Conservation (phyloP, 2,329 filamentous ascomycete genomes). For the Neofusicoccum ribis region DNA sequence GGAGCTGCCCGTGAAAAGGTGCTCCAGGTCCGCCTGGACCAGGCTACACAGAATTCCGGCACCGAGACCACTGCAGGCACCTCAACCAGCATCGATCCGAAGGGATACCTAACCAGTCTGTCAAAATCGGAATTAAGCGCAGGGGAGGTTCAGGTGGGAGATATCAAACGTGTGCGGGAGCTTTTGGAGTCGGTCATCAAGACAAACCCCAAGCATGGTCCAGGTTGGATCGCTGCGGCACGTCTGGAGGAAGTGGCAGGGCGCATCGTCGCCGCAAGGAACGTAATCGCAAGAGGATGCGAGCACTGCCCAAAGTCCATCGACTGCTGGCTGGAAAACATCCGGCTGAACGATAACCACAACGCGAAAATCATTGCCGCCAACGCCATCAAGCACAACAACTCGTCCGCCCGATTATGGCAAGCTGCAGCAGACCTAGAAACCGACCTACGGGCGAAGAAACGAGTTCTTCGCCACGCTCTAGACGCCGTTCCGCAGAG, state of each 20-base stretch:
- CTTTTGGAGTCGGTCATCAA: conserved; percentile 96
- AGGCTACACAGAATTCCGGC: conserved; percentile 73
- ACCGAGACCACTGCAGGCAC: conserved; percentile 73
- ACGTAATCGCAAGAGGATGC: conserved; percentile 83
- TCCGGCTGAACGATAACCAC: conserved; percentile 83
- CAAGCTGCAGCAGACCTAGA: conserved; percentile 94
- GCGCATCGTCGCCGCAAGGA: conserved; percentile 85
- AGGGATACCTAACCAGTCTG: conserved; percentile 91
- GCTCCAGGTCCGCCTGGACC: conserved; percentile 87
- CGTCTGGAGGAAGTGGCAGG: conserved; percentile 90
- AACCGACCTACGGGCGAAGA: conserved; percentile 77
- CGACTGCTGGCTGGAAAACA: conserved; percentile 95
- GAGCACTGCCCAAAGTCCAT: conserved; percentile 91
- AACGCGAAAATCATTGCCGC: conserved; percentile 96
- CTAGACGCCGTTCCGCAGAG: conserved; percentile 92
- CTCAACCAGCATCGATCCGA: conserved; percentile 88
- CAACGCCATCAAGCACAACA: conserved; percentile 88
- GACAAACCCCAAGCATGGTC: conserved; percentile 91
- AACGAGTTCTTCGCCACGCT: conserved; percentile 87
- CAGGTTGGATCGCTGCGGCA: conserved; percentile 93
- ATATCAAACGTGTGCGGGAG: conserved; percentile 90
- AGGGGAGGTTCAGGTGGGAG: conserved; percentile 81
- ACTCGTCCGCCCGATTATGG: conserved; percentile 86
- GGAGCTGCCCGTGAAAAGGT: conserved; percentile 96
- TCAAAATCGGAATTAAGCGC: conserved; percentile 78